Conservation (phyloP, 164 flowering plant species). For the Santalum album region DNA sequence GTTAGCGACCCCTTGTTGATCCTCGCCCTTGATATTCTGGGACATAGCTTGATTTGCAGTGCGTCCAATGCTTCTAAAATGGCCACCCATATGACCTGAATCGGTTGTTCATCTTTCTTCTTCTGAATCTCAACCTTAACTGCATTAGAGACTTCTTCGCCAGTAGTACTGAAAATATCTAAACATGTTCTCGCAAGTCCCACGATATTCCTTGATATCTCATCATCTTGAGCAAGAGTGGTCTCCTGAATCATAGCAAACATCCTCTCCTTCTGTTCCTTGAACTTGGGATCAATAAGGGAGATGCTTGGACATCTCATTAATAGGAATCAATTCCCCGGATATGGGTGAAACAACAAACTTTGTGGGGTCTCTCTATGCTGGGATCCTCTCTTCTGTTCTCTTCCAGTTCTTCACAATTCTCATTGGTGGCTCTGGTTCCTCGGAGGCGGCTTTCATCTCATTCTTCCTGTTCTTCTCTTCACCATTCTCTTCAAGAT, state of each 20-base stretch:
- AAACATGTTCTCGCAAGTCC: slow-evolving; percentile 96
- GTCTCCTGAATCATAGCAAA: slow-evolving; percentile 94
- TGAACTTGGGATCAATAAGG: slow-evolving; percentile 96
- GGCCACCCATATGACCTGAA: slow-evolving; percentile 99
- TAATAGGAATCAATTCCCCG: slow-evolving; percentile 78
- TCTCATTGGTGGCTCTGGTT: slow-evolving; percentile 85
- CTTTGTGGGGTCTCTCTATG: slow-evolving; percentile 86
- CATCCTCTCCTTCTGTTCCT: slow-evolving; percentile 98
- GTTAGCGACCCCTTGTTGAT: slow-evolving; percentile 37
- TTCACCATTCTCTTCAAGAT: slow-evolving; percentile 56
- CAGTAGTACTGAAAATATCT: slow-evolving; percentile 98
- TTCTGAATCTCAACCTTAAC: slow-evolving; percentile 97
- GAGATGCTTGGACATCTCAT: slow-evolving; percentile 99
- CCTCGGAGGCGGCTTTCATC: slow-evolving; percentile 35
- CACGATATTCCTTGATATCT: slow-evolving; percentile 85
- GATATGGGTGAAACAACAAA: slow-evolving; percentile 92
- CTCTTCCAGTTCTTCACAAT: slow-evolving; percentile 98
- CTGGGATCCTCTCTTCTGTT: slow-evolving; percentile 84
- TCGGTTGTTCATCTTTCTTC: slow-evolving; percentile 94
- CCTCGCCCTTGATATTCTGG: slow-evolving; percentile 59
- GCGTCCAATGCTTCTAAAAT: slow-evolving; percentile 92
- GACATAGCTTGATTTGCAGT: slow-evolving; percentile 98
- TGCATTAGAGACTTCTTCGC: slow-evolving; percentile 99
- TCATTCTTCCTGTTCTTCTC: slow-evolving; percentile 40
- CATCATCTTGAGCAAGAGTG: slow-evolving; percentile 98